These are phyloP conservation scores for Rhizopogon roseolus DNA, from an alignment of 768 basidiomycete genomes.

Conservation along the genomic window DNA sequence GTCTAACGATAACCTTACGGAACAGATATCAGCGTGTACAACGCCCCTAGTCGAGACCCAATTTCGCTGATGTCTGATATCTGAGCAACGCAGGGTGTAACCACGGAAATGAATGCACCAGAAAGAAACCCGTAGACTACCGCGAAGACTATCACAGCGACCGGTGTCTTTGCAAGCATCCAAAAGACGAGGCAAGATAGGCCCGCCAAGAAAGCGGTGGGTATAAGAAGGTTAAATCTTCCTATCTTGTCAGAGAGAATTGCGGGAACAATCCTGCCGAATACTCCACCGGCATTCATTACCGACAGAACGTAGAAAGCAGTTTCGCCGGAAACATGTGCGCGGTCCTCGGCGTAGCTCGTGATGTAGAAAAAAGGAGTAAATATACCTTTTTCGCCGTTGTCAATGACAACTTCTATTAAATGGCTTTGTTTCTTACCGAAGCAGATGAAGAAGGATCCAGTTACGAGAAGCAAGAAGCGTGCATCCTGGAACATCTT, in stretches of 20 bases:
- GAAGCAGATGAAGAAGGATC: constrained; percentile 55
- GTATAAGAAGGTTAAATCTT: constrained; percentile 61
- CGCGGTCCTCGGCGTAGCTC: constrained; percentile 46
- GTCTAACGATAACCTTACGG: constrained; percentile 47
- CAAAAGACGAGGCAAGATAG: constrained; percentile 56
- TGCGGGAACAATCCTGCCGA: constrained; percentile 62
- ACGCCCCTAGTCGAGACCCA: constrained; percentile 57
- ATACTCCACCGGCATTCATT: constrained; percentile 63
- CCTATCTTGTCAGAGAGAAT: constrained; percentile 62
- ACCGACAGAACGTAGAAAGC: constrained; percentile 58
- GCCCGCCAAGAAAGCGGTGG: constrained; percentile 59
- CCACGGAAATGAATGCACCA: constrained; percentile 63
- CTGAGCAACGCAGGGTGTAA: constrained; percentile 65
- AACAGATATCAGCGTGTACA: constrained; percentile 62
- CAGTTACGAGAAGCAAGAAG: constrained; percentile 49
- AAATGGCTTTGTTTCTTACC: constrained; percentile 34
- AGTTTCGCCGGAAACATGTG: constrained; percentile 29
- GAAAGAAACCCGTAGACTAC: constrained; percentile 58
- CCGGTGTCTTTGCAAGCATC: constrained; percentile 40
- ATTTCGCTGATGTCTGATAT: constrained; percentile 56
- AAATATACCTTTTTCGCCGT: constrained; percentile 48
- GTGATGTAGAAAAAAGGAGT: constrained; percentile 71
- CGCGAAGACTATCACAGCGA: constrained; percentile 46
- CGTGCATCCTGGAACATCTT: constrained; percentile 38
- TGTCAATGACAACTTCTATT: not conserved